Evolutionary conservation across 148 eudicot species (phyloP).

Genomic region (Rhododendron molle): DNA sequence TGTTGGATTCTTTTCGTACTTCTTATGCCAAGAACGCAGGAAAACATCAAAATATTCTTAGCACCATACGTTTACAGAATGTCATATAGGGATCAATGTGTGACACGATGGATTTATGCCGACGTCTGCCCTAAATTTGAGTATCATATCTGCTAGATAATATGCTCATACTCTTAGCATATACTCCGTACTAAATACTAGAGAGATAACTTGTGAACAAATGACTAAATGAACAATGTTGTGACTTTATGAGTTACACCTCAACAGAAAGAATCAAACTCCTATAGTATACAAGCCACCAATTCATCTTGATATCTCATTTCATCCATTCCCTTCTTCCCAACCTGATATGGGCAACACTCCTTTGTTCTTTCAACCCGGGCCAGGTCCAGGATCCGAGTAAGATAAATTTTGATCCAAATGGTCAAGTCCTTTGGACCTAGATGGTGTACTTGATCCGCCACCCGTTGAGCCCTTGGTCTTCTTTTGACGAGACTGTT

Average conservation of each 20-base stretch:
- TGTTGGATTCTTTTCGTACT: neutral
- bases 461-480: slow-evolving; percentile 22
- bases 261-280: neutral
- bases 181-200: neutral
- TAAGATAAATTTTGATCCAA: neutral
- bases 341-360: neutral
- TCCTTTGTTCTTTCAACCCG: neutral
- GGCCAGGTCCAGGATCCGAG: slow-evolving; percentile 7
- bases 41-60: neutral
- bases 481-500: slow-evolving; percentile 31
- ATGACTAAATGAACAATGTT: neutral
- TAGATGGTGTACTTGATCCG: slow-evolving; percentile 3
- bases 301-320: slow-evolving; percentile 13
- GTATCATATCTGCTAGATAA: neutral
- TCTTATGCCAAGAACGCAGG: neutral
- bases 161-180: too few species aligned
- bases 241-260: slow-evolving; percentile 1
- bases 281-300: neutral
- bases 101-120: neutral
- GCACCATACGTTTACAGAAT: neutral
- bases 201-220: neutral
- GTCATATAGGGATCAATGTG: neutral
- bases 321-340: slow-evolving; percentile 5
- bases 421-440: slow-evolving; percentile 8
- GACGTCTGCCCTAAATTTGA: neutral